phyloP scores from a whole-genome alignment of 352 stramenopile species.

The Phytophthora sojae region DNA sequence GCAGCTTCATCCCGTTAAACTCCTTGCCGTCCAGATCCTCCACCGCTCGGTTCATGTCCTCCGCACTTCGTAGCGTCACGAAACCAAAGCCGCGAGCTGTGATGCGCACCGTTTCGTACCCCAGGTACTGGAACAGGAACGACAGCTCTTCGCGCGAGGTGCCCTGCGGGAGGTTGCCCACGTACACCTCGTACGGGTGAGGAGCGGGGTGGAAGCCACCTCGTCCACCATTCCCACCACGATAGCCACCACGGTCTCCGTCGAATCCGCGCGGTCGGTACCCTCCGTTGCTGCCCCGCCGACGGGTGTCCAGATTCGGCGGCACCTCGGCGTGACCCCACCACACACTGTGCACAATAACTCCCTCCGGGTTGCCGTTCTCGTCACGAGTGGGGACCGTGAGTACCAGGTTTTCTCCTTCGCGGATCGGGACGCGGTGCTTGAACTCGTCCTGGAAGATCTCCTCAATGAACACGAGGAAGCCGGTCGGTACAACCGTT shows the following conservation, averaged over 20 bases:
- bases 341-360: slow-evolving; percentile 85
- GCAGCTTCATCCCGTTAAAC: slow-evolving; percentile 83
- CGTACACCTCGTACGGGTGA: slow-evolving; percentile 84
- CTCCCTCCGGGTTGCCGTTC: slow-evolving; percentile 72
- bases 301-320: slow-evolving; percentile 68
- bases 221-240: slow-evolving; percentile 38
- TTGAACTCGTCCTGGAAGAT: slow-evolving; percentile 88
- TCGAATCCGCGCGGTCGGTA: slow-evolving; percentile 48
- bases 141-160: slow-evolving; percentile 82
- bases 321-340: slow-evolving; percentile 83
- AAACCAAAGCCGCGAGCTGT: slow-evolving; percentile 85
- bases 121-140: slow-evolving; percentile 84
- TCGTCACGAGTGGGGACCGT: slow-evolving; percentile 81
- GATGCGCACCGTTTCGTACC: slow-evolving; percentile 87
- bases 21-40: slow-evolving; percentile 83
- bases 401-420: slow-evolving; percentile 83
- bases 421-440: slow-evolving; percentile 83
- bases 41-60: slow-evolving; percentile 83
- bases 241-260: slow-evolving; percentile 50
- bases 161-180: slow-evolving; percentile 83
- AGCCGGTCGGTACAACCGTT: slow-evolving; percentile 74
- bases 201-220: slow-evolving; percentile 60
- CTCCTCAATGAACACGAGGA: slow-evolving; percentile 83
- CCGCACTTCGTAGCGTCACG: slow-evolving; percentile 77
- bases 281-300: slow-evolving; percentile 46